These are phyloP conservation scores for Phylloporus rhodoxanthus DNA, from an alignment of 768 basidiomycete species.

Conservation along the genomic window DNA sequence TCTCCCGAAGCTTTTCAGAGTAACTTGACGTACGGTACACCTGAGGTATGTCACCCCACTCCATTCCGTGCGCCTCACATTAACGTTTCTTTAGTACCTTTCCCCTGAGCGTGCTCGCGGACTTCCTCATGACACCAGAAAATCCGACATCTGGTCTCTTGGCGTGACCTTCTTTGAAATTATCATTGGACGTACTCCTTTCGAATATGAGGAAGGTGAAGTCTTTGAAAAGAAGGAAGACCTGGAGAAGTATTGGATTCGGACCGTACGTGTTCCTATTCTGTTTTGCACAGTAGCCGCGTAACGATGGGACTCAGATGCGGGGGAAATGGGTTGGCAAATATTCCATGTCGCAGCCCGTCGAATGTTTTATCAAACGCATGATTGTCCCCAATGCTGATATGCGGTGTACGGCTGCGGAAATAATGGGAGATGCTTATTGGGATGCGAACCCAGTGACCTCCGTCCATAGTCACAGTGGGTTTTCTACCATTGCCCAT, in stretches of 20 bases:
- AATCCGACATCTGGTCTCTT: constrained; percentile 83
- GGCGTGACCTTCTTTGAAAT: constrained; percentile 94
- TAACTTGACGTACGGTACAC: constrained; percentile 84
- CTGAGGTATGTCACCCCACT: constrained; percentile 53
- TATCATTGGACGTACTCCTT: constrained; percentile 86
- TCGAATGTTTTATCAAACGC: constrained; percentile 63
- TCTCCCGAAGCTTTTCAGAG: constrained; percentile 70
- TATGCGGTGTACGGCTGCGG: constrained; percentile 61
- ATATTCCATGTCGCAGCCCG: constrained; percentile 52
- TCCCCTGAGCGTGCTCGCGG: constrained; percentile 89
- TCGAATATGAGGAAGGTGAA: constrained; percentile 77
- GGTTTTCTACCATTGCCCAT: constrained; percentile 19
- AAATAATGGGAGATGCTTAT: constrained; percentile 62
- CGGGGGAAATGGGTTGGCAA: constrained; percentile 81
- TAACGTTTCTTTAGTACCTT: constrained; percentile 57
- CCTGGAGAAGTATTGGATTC: constrained; percentile 79
- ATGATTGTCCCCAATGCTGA: constrained; percentile 85
- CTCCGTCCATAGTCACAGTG: constrained; percentile 37
- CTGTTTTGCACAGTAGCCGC: not conserved
- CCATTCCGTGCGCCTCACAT: not conserved
- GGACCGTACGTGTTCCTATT: constrained; percentile 50
- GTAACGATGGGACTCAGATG: constrained; percentile 36
- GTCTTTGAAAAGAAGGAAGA: constrained; percentile 74
- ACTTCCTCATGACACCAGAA: constrained; percentile 86
- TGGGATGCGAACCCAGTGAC: constrained; percentile 43